Base-by-base conservation (phyloP, 352 stramenopile genomes). In the Phytophthora palmivora region DNA sequence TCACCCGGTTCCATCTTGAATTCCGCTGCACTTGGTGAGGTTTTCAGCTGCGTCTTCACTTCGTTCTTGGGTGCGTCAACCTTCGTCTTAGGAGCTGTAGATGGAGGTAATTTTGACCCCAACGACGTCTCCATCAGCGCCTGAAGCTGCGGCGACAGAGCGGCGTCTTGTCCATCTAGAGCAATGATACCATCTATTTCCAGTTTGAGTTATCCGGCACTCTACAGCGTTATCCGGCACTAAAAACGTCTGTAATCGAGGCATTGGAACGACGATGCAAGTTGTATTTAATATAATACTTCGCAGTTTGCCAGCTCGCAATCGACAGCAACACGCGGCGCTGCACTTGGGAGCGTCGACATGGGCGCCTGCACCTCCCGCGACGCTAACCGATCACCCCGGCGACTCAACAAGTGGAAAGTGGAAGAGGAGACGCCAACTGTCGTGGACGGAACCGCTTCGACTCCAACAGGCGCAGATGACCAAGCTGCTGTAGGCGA, bases 131-230 rank as follows among this genome's bases (percentile, higher is more conserved):
- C 79, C 36, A 92, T 74, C 22, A 88, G 74, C 63, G 72, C 74
- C 69, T 84, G 75, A 4, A 91, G 70, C 63, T 89, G 74, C 58
- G 84, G 81, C 22, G 84, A 91, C 15, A 90, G 61, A 92, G 58
- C 44, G 91, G 48, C 45, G 81, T 60, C 33, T 58, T 58, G 24
- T 67, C 56, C 56, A 71, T 71, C 6, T 28, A 6, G 24, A 28
- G n/a, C n/a, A n/a, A n/a, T n/a, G n/a, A n/a, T n/a, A n/a, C n/a
- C n/a, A n/a, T n/a, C n/a, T n/a, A n/a, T n/a, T n/a, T n/a, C n/a
- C n/a, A n/a, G n/a, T n/a, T n/a, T n/a, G n/a, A n/a, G n/a, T n/a
- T n/a, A 28, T 28, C 3, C 24, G 24, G 24, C 24, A 28, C 24
- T 28, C 24, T n/a, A n/a, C n/a, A n/a, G n/a, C n/a, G n/a, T n/a